Evolutionary conservation across 768 basidiomycete species (phyloP).

Genomic region (Mycena alexandri): DNA sequence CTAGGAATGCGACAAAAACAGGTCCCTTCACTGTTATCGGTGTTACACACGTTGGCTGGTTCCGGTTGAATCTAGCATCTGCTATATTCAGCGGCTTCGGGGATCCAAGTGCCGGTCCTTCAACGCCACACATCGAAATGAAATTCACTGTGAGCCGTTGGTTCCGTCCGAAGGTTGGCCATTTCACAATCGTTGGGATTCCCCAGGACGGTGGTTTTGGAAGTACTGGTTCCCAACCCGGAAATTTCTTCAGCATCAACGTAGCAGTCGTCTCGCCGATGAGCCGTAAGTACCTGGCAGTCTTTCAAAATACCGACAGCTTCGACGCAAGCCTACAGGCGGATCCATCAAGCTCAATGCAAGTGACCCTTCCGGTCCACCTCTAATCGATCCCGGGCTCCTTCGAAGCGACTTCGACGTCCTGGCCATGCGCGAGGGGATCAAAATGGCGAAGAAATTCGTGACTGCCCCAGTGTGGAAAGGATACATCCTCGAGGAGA

Average conservation of each 20-base stretch:
- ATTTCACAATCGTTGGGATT: not conserved
- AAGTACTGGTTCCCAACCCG: not conserved
- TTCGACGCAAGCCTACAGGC: conserved; percentile 29
- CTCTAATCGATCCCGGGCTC: conserved; percentile 60
- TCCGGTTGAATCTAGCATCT: conserved; percentile 39
- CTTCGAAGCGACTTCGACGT: conserved; percentile 42
- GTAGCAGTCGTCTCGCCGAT: conserved; percentile 17
- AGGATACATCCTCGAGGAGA: conserved; percentile 10
- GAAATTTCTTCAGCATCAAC: conserved; percentile 1
- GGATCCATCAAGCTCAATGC: conserved; percentile 49
- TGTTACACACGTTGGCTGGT: conserved; percentile 44
- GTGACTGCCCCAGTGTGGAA: conserved; percentile 19
- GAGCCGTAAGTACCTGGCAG: conserved; percentile 37
- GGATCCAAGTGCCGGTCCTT: conserved; percentile 50
- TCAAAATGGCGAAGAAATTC: conserved; percentile 7
- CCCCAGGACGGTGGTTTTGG: not conserved
- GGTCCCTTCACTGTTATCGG: conserved; percentile 46
- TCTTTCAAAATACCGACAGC: not conserved
- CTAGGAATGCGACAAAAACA: conserved; percentile 39
- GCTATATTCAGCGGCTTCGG: conserved; percentile 38
- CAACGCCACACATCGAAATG: conserved; percentile 51
- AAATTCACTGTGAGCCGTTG: conserved; percentile 43
- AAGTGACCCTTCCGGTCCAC: conserved; percentile 53
- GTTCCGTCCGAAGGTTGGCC: too few species aligned
- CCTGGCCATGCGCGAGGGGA: conserved; percentile 34